Base-by-base conservation (phyloP, 441 rosid species). In the Kokia cookei region DNA sequence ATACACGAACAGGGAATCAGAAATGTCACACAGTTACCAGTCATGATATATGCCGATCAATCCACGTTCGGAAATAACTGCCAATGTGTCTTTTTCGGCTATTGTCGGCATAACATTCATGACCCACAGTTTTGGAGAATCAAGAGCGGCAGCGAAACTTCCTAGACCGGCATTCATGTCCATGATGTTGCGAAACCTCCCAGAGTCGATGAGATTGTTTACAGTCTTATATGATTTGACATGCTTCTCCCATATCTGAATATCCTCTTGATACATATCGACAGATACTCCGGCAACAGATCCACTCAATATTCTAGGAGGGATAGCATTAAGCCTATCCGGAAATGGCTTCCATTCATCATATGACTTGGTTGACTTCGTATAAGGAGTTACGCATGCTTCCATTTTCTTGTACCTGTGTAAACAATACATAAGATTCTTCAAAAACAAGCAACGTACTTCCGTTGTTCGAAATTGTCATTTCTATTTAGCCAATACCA, bases 151-250 rank as follows among this genome's bases (percentile, higher is more conserved):
- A 7, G 89, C 82, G 13, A 86, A 86, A 73, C 87, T 78, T 66
- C 89, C 89, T 54, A 86, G 77, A 13, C 85, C 86, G 73, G 86
- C 86, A 74, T 82, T 82, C 88, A 83, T 85, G 71, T 85, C 88
- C 82, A 83, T 79, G 57, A 83, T 66, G 69, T 85, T 85, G 43
- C 85, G 83, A 62, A 81, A 85, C 75, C 84, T 81, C 70, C 84
- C 82, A 0, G 84, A 75, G 60, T 58, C 80, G 3, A 82, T 53
- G 19, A 81, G 53, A 59, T 76, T 79, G 79, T 77, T 81, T 65
- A 71, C 65, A 53, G 78, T 83, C 83, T 83, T 85, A 67, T 85
- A 85, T 58, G 80, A 72, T 73, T 73, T 79, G 64, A 85, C 78
- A 53, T 79, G 83, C 73, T 81, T 83, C 77, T 74, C 80, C 86